A percentile compares a stretch with the other conserved stretches of the same genome.
phyloP scores from a whole-genome alignment of 75 land plant genomes.

The Azolla pinnata region DNA sequence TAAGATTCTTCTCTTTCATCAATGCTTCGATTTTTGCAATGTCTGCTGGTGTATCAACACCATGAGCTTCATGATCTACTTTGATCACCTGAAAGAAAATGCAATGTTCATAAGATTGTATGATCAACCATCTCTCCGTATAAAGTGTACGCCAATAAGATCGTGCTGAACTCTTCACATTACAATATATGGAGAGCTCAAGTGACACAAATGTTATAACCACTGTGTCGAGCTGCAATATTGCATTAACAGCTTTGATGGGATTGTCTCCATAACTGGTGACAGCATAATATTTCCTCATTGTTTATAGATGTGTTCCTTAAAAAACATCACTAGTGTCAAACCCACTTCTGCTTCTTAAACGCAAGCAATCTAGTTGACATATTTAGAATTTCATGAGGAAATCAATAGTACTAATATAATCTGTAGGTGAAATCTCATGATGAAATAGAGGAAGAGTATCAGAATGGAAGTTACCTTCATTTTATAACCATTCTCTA shows the following conservation, averaged over 20 bases:
- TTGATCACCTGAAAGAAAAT: conserved; percentile 66
- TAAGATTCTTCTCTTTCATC: conserved; percentile 67
- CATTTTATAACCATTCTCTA: conserved; percentile 96
- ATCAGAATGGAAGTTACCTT: conserved; percentile 61
- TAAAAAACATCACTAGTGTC: not conserved
- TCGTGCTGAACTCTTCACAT: not conserved
- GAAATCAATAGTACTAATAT: not conserved
- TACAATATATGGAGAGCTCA: not conserved
- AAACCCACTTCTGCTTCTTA: not conserved
- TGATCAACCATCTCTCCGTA: not conserved
- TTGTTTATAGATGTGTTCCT: not conserved
- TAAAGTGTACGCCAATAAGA: not conserved
- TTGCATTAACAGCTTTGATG: not conserved
- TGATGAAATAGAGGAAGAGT: not conserved
- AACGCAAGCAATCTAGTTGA: no score
- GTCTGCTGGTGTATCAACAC: conserved; percentile 84
- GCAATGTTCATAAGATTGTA: not conserved
- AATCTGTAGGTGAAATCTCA: conserved; percentile 1
- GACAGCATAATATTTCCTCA: not conserved
- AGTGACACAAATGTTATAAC: not conserved
- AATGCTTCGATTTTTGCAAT: conserved; percentile 63
- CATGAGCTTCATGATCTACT: conserved; percentile 94
- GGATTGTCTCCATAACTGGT: not conserved
- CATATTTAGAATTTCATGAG: not conserved
- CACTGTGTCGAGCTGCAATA: not conserved